A percentile compares a stretch with the other conserved stretches of the same genome.
These are phyloP conservation scores for Diplotaxis tenuifolia DNA, from an alignment of 345 rosid genomes.

Conservation along the genomic window DNA sequence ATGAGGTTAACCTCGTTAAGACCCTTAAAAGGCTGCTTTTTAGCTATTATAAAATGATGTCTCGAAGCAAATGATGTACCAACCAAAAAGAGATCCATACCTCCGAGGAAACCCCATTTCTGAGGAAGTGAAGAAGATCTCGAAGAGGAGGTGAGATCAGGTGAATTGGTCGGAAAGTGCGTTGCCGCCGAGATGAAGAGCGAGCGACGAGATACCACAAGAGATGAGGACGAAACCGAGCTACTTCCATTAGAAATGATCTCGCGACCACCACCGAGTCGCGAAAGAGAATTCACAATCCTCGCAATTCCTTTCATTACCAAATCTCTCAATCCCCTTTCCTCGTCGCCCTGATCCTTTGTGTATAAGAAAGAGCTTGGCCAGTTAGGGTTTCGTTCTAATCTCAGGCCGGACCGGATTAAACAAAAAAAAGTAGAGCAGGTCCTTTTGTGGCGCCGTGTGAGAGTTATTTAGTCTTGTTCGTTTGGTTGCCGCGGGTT, in stretches of 20 bases:
- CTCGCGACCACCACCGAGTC: conserved; percentile 22
- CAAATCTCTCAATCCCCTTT: background rate
- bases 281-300: conserved; percentile 25
- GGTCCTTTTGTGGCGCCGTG: background rate
- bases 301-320: conserved; percentile 32
- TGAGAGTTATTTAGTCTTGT: background rate
- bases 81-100: conserved; percentile 26
- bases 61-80: background rate
- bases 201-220: conserved; percentile 37
- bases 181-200: conserved; percentile 32
- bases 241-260: background rate
- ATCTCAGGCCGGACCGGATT: background rate
- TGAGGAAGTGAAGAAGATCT: conserved; percentile 31
- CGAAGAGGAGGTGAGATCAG: conserved; percentile 2
- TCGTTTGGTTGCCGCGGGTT: too few relatives aligned
- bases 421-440: background rate
- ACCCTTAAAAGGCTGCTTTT: background rate
- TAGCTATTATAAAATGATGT: background rate
- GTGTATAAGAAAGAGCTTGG: background rate
- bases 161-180: conserved; percentile 24
- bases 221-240: conserved; percentile 12
- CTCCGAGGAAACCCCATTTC: conserved; percentile 44
- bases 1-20: background rate
- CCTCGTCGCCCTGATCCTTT: background rate
- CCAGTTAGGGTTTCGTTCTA: conserved; percentile 9